These are phyloP conservation scores for Exophiala alcalophila DNA, from an alignment of 2,329 filamentous ascomycete genomes.

Conservation along the genomic window DNA sequence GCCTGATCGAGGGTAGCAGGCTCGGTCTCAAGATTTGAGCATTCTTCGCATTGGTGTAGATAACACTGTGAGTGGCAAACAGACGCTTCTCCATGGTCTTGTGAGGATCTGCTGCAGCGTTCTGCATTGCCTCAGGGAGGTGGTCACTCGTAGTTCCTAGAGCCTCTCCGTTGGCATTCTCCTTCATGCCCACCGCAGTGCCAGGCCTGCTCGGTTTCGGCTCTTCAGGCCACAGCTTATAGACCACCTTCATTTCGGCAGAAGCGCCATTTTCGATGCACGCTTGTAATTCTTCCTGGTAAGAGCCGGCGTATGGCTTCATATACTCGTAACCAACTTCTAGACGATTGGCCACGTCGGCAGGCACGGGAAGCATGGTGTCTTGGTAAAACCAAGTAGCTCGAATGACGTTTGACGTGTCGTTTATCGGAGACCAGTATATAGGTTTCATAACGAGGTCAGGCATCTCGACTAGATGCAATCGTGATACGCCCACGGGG, in stretches of 20 bases:
- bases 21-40: conserved; percentile 86
- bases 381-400: conserved; percentile 98
- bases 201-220: conserved; percentile 37
- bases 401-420: conserved; percentile 75
- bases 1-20: conserved; percentile 78
- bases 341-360: conserved; percentile 81
- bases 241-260: conserved; percentile 86
- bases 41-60: conserved; percentile 73
- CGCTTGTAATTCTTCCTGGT: conserved; percentile 85
- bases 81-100: conserved; percentile 37
- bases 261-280: conserved; percentile 84
- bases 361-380: conserved; percentile 85
- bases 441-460: conserved; percentile 88
- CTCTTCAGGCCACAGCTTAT: conserved; percentile 70
- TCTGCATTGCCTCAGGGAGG: conserved; percentile 19
- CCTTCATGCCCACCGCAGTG: conserved; percentile 40
- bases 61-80: conserved; percentile 75
- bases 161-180: conserved; percentile 29
- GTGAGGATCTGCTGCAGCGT: conserved; percentile 26
- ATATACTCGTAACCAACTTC: conserved; percentile 88
- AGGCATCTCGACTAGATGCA: conserved; percentile 85
- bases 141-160: conserved; percentile 11
- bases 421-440: conserved; percentile 94
- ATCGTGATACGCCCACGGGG: conserved; percentile 80
- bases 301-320: conserved; percentile 85